A percentile compares a stretch with the other conserved stretches of the same genome.
phyloP scores from a whole-genome alignment of 768 basidiomycete species.

The Pleurotus salmoneostramineus region DNA sequence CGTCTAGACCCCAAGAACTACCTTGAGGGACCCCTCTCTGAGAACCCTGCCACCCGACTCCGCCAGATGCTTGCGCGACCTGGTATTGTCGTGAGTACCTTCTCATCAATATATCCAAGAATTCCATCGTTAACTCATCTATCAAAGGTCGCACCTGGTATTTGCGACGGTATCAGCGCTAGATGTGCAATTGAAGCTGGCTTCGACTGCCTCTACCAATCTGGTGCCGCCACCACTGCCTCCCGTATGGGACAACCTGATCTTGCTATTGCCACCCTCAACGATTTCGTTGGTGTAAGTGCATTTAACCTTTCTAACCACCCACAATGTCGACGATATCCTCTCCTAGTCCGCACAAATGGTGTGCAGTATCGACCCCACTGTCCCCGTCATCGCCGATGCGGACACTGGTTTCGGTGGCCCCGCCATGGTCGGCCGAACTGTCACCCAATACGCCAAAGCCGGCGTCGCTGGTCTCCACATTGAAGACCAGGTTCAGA shows the following conservation, averaged over 20 bases:
- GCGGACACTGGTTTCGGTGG: constrained; percentile 84
- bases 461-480: constrained; percentile 73
- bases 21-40: constrained; percentile 63
- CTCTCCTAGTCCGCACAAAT: constrained; percentile 52
- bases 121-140: background rate
- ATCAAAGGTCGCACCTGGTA: constrained; percentile 65
- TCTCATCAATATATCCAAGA: background rate
- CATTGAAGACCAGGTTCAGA: constrained; percentile 81
- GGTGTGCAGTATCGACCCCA: constrained; percentile 62
- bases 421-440: constrained; percentile 70
- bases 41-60: constrained; percentile 66
- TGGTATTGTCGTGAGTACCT: constrained; percentile 62
- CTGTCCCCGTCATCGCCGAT: constrained; percentile 71
- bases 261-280: constrained; percentile 72
- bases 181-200: constrained; percentile 78
- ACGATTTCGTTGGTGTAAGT: constrained; percentile 64
- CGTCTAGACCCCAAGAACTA: constrained; percentile 68
- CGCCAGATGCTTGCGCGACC: constrained; percentile 68
- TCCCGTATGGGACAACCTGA: constrained; percentile 76
- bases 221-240: constrained; percentile 78
- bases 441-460: constrained; percentile 61
- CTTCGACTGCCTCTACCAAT: constrained; percentile 75
- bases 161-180: constrained; percentile 78
- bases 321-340: background rate
- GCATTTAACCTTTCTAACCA: background rate